Conservation (phyloP, 2,329 filamentous ascomycete species). For the Furcasterigmium sp. region DNA sequence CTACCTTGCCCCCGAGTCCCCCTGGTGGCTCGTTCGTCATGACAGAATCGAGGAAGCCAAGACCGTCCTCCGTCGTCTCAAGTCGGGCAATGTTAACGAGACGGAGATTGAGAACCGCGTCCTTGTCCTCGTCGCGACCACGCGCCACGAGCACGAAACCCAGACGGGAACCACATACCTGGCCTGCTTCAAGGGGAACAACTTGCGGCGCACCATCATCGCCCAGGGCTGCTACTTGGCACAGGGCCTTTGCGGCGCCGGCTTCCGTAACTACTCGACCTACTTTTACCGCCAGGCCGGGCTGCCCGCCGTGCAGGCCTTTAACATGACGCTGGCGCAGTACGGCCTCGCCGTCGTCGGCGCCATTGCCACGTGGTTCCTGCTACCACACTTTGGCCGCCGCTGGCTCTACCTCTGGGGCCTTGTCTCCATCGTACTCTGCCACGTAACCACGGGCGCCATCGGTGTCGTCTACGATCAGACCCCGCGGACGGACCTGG, state of each 20-base stretch:
- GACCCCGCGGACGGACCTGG: slow-evolving; percentile 22
- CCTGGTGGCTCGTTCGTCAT: slow-evolving; percentile 33
- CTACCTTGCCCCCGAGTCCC: slow-evolving; percentile 28
- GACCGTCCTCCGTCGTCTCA: slow-evolving; percentile 19
- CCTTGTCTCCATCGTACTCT: slow-evolving; percentile 26
- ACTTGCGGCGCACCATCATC: slow-evolving; percentile 40
- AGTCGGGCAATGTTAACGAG: slow-evolving; percentile 19
- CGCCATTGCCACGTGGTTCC: slow-evolving; percentile 35
- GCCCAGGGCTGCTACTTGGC: slow-evolving; percentile 29
- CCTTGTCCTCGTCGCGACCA: slow-evolving; percentile 36
- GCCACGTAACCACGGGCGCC: slow-evolving; percentile 31
- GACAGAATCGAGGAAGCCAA: slow-evolving; percentile 24
- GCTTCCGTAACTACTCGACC: background rate
- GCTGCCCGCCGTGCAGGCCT: background rate
- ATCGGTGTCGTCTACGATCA: slow-evolving; percentile 37
- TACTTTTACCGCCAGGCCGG: slow-evolving; percentile 1
- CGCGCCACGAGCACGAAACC: slow-evolving; percentile 37
- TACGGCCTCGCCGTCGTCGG: slow-evolving; percentile 35
- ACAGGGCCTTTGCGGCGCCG: background rate
- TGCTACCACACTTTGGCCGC: slow-evolving; percentile 34
- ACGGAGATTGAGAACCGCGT: slow-evolving; percentile 29
- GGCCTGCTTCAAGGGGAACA: slow-evolving; percentile 42
- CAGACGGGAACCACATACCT: slow-evolving; percentile 30
- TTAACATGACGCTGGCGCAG: background rate
- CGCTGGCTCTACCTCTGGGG: slow-evolving; percentile 35